These are phyloP conservation scores for Solanum medicagineum DNA, from an alignment of 257 asterid genomes.

Conservation along the genomic window DNA sequence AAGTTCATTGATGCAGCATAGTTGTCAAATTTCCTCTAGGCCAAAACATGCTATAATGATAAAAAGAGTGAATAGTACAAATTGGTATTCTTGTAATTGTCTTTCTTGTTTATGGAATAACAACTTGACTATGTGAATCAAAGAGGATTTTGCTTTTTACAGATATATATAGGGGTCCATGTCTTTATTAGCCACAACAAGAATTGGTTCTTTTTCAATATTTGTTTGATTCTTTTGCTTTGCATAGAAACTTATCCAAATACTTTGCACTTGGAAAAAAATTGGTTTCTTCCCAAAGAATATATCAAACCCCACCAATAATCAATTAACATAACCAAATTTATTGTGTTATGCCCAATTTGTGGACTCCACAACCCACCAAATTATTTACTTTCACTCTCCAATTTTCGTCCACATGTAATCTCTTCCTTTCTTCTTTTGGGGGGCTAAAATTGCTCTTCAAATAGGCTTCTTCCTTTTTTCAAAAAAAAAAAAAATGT, in stretches of 20 bases:
- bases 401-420: neutral
- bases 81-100: neutral
- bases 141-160: slow-evolving; percentile 13
- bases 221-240: slow-evolving; percentile 40
- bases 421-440: neutral
- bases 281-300: neutral
- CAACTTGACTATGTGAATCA: neutral
- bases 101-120: neutral
- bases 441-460: neutral
- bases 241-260: slow-evolving; percentile 36
- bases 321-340: neutral
- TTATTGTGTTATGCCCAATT: neutral
- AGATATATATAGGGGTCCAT: slow-evolving; percentile 24
- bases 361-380: slow-evolving; percentile 11
- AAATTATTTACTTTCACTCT: neutral
- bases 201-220: slow-evolving; percentile 22
- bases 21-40: neutral
- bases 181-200: slow-evolving; percentile 44
- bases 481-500: neutral
- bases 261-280: slow-evolving; percentile 21
- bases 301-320: slow-evolving; percentile 2
- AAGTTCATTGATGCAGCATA: neutral
- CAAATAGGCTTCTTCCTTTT: neutral
- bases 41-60: neutral
- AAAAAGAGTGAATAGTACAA: neutral